Evolutionary conservation across 352 stramenopile species (phyloP).

Genomic region (Phytophthora meadii): DNA sequence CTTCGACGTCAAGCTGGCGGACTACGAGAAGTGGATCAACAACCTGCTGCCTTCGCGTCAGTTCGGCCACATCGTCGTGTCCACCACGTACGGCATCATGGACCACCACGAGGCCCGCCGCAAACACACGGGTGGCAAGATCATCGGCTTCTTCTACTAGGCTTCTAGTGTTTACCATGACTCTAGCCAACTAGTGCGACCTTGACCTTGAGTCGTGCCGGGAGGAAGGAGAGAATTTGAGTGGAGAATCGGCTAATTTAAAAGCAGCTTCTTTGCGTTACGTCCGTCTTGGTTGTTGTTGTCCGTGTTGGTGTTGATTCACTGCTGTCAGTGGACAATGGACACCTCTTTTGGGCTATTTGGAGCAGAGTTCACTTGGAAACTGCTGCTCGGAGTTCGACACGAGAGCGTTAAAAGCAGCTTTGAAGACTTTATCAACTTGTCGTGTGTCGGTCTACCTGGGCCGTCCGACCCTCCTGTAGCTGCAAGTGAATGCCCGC

Average conservation of each 20-base stretch:
- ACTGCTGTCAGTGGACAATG: background rate
- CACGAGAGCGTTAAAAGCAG: slow-evolving; percentile 3
- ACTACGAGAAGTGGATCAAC: slow-evolving; percentile 99
- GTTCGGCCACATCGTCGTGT: slow-evolving; percentile 98
- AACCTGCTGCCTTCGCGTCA: slow-evolving; percentile 98
- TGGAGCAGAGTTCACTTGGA: background rate
- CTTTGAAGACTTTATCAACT: background rate
- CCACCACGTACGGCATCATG: slow-evolving; percentile 92
- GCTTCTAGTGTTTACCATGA: slow-evolving; percentile 10
- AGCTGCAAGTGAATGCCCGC: slow-evolving; percentile 28
- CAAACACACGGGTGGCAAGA: slow-evolving; percentile 99
- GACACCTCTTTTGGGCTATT: too few species aligned
- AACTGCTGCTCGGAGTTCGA: slow-evolving; percentile 24
- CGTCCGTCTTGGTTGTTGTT: background rate
- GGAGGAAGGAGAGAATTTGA: slow-evolving; percentile 40
- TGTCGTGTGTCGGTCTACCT: background rate
- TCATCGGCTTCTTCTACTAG: slow-evolving; percentile 99
- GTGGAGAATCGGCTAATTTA: slow-evolving; percentile 36
- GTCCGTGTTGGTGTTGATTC: slow-evolving; percentile 1
- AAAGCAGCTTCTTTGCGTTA: slow-evolving; percentile 38
- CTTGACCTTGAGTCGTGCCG: slow-evolving; percentile 24
- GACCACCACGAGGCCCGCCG: slow-evolving; percentile 95
- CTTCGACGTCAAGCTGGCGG: slow-evolving; percentile 97
- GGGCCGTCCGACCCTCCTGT: slow-evolving; percentile 6
- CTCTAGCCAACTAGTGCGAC: slow-evolving; percentile 28